A percentile compares a stretch with the other conserved stretches of the same genome.
Conservation (phyloP, 257 asterid genomes). For the Forsythia viridissima region DNA sequence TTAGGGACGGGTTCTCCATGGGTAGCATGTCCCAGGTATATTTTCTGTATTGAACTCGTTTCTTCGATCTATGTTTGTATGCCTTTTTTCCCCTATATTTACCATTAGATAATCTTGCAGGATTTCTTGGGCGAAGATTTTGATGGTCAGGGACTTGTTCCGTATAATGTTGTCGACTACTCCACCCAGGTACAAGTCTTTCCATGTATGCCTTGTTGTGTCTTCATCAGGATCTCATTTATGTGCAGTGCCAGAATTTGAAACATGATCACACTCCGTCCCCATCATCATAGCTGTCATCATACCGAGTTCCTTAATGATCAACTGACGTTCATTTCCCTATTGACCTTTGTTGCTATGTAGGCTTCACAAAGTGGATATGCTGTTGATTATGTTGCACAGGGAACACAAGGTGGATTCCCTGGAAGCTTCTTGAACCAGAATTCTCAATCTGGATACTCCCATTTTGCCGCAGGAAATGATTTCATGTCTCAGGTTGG, state of each 20-base stretch:
- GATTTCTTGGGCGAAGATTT: slow-evolving; percentile 94
- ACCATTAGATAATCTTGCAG: slow-evolving; percentile 42
- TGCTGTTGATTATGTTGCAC: slow-evolving; percentile 75
- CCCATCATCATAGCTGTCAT: slow-evolving; percentile 3
- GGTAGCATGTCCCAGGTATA: slow-evolving; percentile 95
- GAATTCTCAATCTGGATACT: slow-evolving; percentile 87
- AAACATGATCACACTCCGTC: neutral
- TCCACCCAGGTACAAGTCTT: slow-evolving; percentile 72
- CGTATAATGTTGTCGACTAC: slow-evolving; percentile 79
- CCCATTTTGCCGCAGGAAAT: slow-evolving; percentile 84
- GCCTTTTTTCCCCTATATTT: slow-evolving; percentile 10
- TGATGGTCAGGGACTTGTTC: slow-evolving; percentile 97
- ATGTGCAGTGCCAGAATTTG: slow-evolving; percentile 13
- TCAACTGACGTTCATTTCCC: slow-evolving; percentile 15
- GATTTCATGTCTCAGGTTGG: slow-evolving; percentile 98
- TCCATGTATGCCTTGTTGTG: neutral
- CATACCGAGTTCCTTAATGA: slow-evolving; percentile 6
- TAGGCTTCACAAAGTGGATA: slow-evolving; percentile 95
- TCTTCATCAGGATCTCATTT: slow-evolving; percentile 12
- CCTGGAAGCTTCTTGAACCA: slow-evolving; percentile 85
- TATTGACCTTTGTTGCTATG: slow-evolving; percentile 17
- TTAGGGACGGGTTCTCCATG: slow-evolving; percentile 82
- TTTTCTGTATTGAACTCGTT: slow-evolving; percentile 11
- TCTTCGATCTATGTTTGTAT: neutral
- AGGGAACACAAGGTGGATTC: slow-evolving; percentile 88